Conservation (phyloP, 1,284 basidiomycete species). For the Agaricales sp. region DNA sequence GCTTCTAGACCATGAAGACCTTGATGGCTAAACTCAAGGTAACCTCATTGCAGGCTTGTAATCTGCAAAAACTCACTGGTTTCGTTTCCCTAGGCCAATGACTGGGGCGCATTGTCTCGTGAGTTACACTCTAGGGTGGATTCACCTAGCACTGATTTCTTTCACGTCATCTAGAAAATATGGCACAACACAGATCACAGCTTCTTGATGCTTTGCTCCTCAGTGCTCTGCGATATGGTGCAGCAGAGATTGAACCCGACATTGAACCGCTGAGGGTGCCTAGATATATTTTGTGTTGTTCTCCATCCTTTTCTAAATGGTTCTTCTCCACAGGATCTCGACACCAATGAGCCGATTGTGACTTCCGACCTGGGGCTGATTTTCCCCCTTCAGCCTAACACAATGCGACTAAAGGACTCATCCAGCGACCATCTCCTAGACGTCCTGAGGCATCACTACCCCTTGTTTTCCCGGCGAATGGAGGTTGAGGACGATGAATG, state of each 20-base stretch:
- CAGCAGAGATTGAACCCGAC: slow-evolving; percentile 32
- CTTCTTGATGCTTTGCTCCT: slow-evolving; percentile 29
- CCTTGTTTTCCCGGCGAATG: slow-evolving; percentile 18
- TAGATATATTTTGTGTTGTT: no score
- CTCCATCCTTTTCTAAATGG: no score
- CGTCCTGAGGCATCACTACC: neutral
- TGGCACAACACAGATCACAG: slow-evolving; percentile 43
- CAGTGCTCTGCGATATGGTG: slow-evolving; percentile 35
- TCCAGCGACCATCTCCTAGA: neutral
- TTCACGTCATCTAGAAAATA: slow-evolving; percentile 35
- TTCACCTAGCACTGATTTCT: no score
- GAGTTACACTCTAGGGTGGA: no score
- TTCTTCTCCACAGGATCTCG: slow-evolving; percentile 46
- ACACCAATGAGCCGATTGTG: slow-evolving; percentile 30
- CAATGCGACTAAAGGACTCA: neutral
- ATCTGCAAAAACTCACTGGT: no score
- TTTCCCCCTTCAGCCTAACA: slow-evolving; percentile 22
- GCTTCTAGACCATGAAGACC: slow-evolving; percentile 39
- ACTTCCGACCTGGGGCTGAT: slow-evolving; percentile 21
- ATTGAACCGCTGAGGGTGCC: slow-evolving; percentile 39
- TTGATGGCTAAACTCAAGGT: slow-evolving; percentile 62
- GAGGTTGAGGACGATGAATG: slow-evolving; percentile 28
- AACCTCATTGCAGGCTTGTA: no score
- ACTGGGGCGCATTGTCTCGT: slow-evolving; percentile 56
- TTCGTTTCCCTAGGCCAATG: no score